These are phyloP conservation scores for Neopestalotiopsis clavispora DNA, from an alignment of 2,329 filamentous ascomycete genomes.

Conservation along the genomic window DNA sequence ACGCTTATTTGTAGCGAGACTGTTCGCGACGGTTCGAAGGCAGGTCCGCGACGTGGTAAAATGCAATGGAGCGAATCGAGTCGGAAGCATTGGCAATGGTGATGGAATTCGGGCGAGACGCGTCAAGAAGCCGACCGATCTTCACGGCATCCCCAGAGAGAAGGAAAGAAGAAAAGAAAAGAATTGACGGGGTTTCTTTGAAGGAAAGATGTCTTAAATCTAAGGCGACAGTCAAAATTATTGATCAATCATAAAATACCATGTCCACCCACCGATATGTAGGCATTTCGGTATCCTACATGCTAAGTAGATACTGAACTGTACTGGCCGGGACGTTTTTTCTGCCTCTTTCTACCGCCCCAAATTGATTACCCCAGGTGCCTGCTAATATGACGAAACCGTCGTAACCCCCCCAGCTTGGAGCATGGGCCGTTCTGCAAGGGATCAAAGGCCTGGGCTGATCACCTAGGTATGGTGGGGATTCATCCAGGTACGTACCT, in stretches of 20 bases:
- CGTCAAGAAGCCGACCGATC: neutral
- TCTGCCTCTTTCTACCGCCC: neutral
- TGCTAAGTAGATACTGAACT: neutral
- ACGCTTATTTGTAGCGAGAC: neutral
- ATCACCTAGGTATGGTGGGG: no score
- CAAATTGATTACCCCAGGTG: neutral
- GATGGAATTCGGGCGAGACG: neutral
- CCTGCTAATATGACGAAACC: neutral
- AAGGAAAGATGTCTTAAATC: neutral
- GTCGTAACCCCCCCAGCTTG: neutral
- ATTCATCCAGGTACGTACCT: no score
- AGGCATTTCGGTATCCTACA: neutral
- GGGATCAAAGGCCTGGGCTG: no score
- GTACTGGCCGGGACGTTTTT: neutral
- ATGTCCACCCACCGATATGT: neutral
- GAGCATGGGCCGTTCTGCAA: neutral
- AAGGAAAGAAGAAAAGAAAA: neutral
- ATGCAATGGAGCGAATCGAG: constrained; percentile 15
- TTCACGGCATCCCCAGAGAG: neutral
- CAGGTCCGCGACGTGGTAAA: constrained; percentile 1
- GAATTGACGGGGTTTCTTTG: neutral
- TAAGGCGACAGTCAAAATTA: no score
- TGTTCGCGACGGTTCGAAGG: neutral
- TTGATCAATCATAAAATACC: neutral
- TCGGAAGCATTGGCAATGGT: constrained; percentile 16